Evolutionary conservation across 176 grass and related monocot species (phyloP).

Genomic region (Triticum urartu): DNA sequence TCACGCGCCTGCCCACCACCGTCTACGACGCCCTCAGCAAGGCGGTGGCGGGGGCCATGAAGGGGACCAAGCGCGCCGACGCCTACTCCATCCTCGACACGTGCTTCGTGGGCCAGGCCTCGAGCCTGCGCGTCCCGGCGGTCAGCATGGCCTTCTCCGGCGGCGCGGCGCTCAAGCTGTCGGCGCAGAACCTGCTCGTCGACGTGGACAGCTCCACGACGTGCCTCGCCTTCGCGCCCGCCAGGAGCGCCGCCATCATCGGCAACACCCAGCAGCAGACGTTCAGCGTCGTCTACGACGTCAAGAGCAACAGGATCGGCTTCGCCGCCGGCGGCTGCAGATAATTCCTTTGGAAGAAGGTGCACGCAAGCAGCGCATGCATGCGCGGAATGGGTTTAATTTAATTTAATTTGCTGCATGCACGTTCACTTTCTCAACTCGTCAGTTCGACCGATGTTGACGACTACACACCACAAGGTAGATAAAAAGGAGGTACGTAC

Average conservation of each 20-base stretch:
- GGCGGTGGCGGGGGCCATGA: conserved; percentile 49
- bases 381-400: not conserved
- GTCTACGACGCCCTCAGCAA: conserved; percentile 69
- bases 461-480: not conserved
- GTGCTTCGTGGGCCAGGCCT: conserved; percentile 50
- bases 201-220: conserved; percentile 66
- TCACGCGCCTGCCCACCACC: conserved; percentile 61
- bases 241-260: conserved; percentile 62
- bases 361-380: not conserved
- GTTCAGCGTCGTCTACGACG: conserved; percentile 81
- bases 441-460: not conserved
- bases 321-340: conserved; percentile 67
- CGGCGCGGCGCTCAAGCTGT: conserved; percentile 50
- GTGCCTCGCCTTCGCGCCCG: conserved; percentile 70
- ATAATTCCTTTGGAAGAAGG: conserved; percentile 1
- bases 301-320: conserved; percentile 55
- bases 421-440: not conserved
- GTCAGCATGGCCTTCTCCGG: conserved; percentile 61
- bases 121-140: conserved; percentile 42
- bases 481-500: not conserved
- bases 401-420: not conserved
- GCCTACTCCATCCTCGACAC: conserved; percentile 76
- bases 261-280: conserved; percentile 85
- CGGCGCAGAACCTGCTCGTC: conserved; percentile 53
- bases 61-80: conserved; percentile 21